Conservation (phyloP, 192 early-diverging fungal species). For the Piromyces sp. region DNA sequence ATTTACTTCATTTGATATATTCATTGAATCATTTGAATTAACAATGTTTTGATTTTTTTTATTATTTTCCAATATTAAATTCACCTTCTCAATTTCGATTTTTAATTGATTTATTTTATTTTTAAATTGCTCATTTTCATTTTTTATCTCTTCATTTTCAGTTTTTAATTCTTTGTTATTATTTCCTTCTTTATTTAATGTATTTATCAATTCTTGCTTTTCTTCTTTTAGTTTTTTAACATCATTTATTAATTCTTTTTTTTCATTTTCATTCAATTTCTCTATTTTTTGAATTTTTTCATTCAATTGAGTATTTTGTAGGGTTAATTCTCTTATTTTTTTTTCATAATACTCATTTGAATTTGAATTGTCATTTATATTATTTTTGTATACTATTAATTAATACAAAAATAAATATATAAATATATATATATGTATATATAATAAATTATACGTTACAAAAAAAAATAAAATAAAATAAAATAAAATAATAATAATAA, state of each 20-base stretch:
- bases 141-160: not conserved
- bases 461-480: too few species aligned
- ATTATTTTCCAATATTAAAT: too few species aligned
- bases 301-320: not conserved
- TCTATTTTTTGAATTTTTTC: not conserved
- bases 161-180: not conserved
- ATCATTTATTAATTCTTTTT: not conserved
- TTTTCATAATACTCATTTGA: not conserved
- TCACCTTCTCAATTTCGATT: not conserved
- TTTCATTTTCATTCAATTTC: not conserved
- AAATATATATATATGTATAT: too few species aligned
- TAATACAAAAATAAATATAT: too few species aligned
- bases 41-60: not conserved
- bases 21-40: not conserved
- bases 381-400: not conserved
- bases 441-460: too few species aligned
- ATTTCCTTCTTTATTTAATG: not conserved
- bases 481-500: too few species aligned
- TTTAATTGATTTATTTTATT: not conserved
- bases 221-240: not conserved
- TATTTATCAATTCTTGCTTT: not conserved
- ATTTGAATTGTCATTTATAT: not conserved
- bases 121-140: not conserved
- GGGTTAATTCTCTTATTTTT: not conserved
- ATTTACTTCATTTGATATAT: not conserved